Conservation (phyloP, 345 rosid species). For the Gossypium ekmanianum region DNA sequence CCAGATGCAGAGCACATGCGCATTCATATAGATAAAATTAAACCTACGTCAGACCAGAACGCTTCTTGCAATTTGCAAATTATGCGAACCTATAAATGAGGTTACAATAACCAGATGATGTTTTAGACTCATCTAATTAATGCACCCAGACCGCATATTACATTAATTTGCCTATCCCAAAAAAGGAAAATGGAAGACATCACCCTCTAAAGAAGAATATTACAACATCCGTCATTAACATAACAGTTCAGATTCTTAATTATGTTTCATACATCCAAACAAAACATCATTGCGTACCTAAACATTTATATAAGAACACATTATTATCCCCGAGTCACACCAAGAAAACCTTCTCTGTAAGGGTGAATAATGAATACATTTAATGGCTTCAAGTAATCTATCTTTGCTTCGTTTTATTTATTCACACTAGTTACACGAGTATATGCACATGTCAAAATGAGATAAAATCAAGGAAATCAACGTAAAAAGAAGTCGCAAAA, state of each 20-base stretch:
- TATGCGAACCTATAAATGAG: not conserved
- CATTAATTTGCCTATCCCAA: not conserved
- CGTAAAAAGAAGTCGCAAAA: not conserved
- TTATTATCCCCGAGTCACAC: not conserved
- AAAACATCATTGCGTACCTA: not conserved
- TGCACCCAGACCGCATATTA: not conserved
- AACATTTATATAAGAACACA: not conserved
- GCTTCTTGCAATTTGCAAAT: not conserved
- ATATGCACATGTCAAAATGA: not conserved
- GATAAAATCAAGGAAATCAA: not conserved
- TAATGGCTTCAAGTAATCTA: not conserved
- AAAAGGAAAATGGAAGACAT: not conserved
- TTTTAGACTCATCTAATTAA: not conserved
- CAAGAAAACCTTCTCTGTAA: not conserved
- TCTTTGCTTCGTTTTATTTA: not conserved
- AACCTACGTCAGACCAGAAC: not conserved
- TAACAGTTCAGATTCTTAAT: not conserved
- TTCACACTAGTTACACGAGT: not conserved
- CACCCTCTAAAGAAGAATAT: not conserved
- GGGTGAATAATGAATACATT: not conserved
- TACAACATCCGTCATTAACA: not conserved
- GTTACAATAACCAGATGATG: not conserved
- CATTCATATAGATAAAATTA: not conserved
- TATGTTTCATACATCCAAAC: not conserved
- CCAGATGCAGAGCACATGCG: not conserved